Conservation (phyloP, 139 green algal genomes). For the Auxenochlorella pyrenoidosa region DNA sequence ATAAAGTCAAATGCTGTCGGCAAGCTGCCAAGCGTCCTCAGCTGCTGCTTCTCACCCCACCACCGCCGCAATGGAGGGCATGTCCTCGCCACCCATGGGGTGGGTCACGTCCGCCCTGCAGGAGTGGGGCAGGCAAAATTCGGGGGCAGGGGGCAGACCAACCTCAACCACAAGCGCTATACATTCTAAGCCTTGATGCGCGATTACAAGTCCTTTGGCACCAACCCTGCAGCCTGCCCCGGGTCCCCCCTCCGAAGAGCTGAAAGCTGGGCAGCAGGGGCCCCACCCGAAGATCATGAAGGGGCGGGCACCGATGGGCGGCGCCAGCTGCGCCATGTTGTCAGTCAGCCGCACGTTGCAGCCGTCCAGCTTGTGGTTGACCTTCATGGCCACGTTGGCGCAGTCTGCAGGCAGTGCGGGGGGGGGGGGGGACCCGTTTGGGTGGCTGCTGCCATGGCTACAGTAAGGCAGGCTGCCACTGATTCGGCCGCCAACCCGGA, state of each 20-base stretch:
- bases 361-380: slow-evolving; percentile 87
- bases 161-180: not conserved
- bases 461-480: too few relatives aligned
- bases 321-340: slow-evolving; percentile 30
- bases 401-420: slow-evolving; percentile 57
- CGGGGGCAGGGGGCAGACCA: not conserved
- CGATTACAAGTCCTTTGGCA: not conserved
- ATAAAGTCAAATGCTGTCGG: too few relatives aligned
- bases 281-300: slow-evolving; percentile 72
- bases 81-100: slow-evolving; percentile 47
- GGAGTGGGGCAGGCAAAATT: not conserved
- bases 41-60: not conserved
- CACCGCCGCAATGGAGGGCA: slow-evolving; percentile 64
- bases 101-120: slow-evolving; percentile 67
- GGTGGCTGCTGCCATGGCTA: too few relatives aligned
- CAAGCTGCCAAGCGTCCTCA: too few relatives aligned
- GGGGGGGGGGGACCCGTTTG: not conserved
- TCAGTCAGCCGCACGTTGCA: slow-evolving; percentile 60
- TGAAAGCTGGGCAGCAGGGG: too few relatives aligned
- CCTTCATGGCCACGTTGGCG: slow-evolving; percentile 69
- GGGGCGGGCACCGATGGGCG: slow-evolving; percentile 48
- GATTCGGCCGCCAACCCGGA: too few relatives aligned
- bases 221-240: not conserved
- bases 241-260: too few relatives aligned
- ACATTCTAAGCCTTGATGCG: not conserved